Conservation (phyloP, 2,329 filamentous ascomycete species). For the Chrysosporium keratinophilum region DNA sequence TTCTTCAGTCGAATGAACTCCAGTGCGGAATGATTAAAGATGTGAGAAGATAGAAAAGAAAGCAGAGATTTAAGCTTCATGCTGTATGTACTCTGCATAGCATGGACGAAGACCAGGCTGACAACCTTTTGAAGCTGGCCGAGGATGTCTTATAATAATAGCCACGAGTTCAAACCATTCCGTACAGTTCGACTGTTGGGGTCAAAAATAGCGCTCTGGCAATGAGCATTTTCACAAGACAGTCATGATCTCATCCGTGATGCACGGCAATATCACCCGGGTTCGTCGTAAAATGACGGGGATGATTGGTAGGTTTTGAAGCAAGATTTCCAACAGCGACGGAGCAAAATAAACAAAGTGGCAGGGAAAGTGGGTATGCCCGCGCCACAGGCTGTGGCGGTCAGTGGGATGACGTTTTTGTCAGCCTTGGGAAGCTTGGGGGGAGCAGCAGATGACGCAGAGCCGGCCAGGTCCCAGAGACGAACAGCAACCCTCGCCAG, state of each 20-base stretch:
- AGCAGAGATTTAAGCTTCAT: too few relatives aligned
- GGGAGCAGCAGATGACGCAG: background rate
- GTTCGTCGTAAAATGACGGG: background rate
- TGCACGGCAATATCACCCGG: background rate
- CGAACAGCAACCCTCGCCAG: background rate
- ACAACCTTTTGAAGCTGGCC: background rate
- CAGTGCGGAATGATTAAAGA: too few relatives aligned
- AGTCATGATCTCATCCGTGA: background rate
- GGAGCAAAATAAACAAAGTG: background rate
- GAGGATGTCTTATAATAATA: too few relatives aligned
- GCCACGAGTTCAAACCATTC: too few relatives aligned
- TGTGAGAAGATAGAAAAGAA: background rate
- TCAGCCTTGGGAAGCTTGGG: background rate
- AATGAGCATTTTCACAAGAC: background rate
- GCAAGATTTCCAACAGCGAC: background rate
- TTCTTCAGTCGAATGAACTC: too few relatives aligned
- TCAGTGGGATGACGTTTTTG: conserved; percentile 1
- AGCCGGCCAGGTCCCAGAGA: background rate
- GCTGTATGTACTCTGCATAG: too few relatives aligned
- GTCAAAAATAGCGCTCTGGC: too few relatives aligned
- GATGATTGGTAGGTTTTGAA: background rate
- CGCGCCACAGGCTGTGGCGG: conserved; percentile 1
- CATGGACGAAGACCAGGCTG: too few relatives aligned
- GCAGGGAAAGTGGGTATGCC: background rate
- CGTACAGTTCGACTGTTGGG: background rate